These are phyloP conservation scores for Amanita brunnescens DNA, from an alignment of 768 basidiomycete genomes.

Conservation along the genomic window DNA sequence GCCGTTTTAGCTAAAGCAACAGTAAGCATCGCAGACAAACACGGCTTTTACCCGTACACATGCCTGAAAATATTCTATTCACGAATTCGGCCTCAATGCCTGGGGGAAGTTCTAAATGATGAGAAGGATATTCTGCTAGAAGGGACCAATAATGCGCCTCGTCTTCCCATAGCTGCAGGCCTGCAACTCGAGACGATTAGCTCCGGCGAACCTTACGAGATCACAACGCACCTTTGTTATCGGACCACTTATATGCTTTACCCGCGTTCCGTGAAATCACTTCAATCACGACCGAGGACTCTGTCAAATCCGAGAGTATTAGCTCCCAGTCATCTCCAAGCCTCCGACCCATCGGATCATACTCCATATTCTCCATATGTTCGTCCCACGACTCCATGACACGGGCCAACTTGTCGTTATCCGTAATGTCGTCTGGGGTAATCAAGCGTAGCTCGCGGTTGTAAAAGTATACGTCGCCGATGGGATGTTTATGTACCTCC, in stretches of 20 bases:
- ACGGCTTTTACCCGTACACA: conserved; percentile 9
- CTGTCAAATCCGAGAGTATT: conserved; percentile 29
- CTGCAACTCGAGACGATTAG: conserved; percentile 2
- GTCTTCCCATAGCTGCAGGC: conserved; percentile 20
- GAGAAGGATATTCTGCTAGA: conserved; percentile 35
- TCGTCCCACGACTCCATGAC: conserved; percentile 28
- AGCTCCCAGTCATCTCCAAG: conserved; percentile 33
- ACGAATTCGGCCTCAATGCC: conserved; percentile 26
- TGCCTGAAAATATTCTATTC: conserved; percentile 24
- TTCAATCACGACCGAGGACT: conserved; percentile 24
- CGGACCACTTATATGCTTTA: conserved; percentile 28
- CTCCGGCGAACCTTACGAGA: not conserved
- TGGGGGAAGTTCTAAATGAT: conserved; percentile 28
- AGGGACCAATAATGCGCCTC: conserved; percentile 33
- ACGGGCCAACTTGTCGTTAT: conserved; percentile 22
- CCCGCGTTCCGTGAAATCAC: conserved; percentile 28
- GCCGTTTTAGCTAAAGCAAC: conserved; percentile 19
- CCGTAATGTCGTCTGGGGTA: conserved; percentile 31
- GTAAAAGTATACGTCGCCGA: conserved; percentile 37
- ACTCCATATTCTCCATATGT: conserved; percentile 25
- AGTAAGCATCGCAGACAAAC: conserved; percentile 2
- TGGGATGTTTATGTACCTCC: conserved; percentile 32
- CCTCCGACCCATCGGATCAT: conserved; percentile 18
- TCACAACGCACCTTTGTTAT: conserved; percentile 21
- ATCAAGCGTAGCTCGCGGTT: conserved; percentile 26